Evolutionary conservation across 352 stramenopile genomes (phyloP), one percentile per base, ranked within the genome.

Genomic region (Halophytophthora polymorphica): DNA sequence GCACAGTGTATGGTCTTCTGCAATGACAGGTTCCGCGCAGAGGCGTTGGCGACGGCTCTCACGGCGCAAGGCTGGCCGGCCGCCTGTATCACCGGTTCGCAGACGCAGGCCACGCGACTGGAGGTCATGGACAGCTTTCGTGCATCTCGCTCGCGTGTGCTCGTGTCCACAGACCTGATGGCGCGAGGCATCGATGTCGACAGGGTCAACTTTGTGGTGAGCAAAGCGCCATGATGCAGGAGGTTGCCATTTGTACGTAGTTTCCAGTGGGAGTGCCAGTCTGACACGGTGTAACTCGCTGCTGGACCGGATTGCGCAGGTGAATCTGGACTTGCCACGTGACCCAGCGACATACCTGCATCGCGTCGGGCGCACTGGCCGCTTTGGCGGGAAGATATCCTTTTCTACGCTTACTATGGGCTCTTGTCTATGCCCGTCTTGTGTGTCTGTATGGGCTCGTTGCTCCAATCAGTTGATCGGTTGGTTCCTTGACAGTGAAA

Each of bases 1-100:
- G 69, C 74, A 33, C 78, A 92, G 55, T 90, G 82, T 53, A 90
- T 92, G 48, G 79, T 90, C 29, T 92, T 92, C 50, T 90, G 77
- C 64, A 92, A 92, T 62, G 82, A 90, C 64, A 92, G 90, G 63
- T 77, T 87, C 46, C 70, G 78, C 7, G 77, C 82, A 0, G 79
- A 90, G 55, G 79, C 77, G 10, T 39, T 90, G 13, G 74, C 79
- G 3, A 69, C 59, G 0, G 79, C 77, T 13, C 64, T 92, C 19
- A 51, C 48, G 14, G 57, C 51, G 6, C 68, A 87, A 21, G 69
- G 68, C 19, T 92, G 75, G 74, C 77, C 79, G 4, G 69, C 77
- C 7, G 69, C 64, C 19, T 80, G 77, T 15, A 89, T 89, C 57
- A 92, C 75, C 4, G 77, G 82, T 11, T 75, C 78, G 7, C 78